Percentiles rank a stretch among this genome's conserved stretches.
Evolutionary conservation across 2,329 filamentous ascomycete genomes (phyloP).

Genomic region (Fusarium subtropicale): DNA sequence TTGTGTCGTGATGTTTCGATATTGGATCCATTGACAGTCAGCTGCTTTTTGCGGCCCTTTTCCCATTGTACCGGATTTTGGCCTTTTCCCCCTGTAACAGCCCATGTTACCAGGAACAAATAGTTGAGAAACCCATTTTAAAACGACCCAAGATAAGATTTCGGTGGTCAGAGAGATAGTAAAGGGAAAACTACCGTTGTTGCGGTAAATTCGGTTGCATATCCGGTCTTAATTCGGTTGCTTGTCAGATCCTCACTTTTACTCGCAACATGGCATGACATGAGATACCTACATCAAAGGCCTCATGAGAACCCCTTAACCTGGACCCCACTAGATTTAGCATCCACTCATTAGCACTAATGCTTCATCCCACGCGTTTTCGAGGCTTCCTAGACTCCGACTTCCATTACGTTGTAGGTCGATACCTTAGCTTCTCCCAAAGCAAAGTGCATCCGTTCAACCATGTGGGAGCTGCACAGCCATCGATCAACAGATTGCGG

Average conservation of each 20-base stretch:
- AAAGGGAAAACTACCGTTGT: conserved; percentile 21
- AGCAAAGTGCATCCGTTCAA: conserved; percentile 30
- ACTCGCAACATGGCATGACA: conserved; percentile 17
- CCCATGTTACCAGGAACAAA: conserved; percentile 13
- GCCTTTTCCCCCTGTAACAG: conserved; percentile 27
- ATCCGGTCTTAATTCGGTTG: conserved; percentile 34
- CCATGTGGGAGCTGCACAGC: conserved; percentile 34
- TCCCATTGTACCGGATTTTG: conserved; percentile 37
- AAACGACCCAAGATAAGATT: conserved; percentile 10
- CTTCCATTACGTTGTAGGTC: not conserved
- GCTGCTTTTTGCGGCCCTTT: conserved; percentile 43
- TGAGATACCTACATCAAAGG: conserved; percentile 14
- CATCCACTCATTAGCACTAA: conserved; percentile 3
- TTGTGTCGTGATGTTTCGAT: conserved; percentile 26
- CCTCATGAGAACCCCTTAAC: conserved; percentile 26
- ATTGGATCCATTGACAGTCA: conserved; percentile 23
- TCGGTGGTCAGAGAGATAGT: conserved; percentile 1
- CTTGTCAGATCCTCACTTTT: conserved; percentile 19
- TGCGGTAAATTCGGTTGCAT: conserved; percentile 32
- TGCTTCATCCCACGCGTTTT: conserved; percentile 29
- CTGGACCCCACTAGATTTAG: not conserved
- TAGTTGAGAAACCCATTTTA: conserved; percentile 24
- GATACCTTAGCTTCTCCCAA: conserved; percentile 17
- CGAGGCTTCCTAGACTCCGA: conserved; percentile 15
- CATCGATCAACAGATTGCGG: conserved; percentile 34